Evolutionary conservation across 805 yeast species (phyloP).

Genomic region (Starmerella kuoi): DNA sequence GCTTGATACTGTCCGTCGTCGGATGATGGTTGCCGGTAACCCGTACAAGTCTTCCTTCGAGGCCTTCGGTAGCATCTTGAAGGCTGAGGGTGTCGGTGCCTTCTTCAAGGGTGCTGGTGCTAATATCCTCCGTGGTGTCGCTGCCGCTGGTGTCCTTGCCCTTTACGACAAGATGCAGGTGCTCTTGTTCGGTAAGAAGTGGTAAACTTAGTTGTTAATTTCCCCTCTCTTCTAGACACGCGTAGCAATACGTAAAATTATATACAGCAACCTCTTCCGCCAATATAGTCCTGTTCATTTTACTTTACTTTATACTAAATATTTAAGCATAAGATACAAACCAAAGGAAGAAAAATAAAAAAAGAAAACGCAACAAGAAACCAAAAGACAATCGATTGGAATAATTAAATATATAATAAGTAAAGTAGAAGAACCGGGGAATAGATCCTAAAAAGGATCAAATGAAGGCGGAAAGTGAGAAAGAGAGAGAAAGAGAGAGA

Average conservation of each 20-base stretch:
- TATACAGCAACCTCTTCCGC: neutral
- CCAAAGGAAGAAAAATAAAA: no score
- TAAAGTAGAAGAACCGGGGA: no score
- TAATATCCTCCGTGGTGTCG: conserved; percentile 97
- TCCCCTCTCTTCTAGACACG: conserved; percentile 2
- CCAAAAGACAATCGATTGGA: no score
- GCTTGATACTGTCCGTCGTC: conserved; percentile 94
- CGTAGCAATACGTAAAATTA: conserved; percentile 4
- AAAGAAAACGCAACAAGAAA: no score
- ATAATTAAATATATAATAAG: no score
- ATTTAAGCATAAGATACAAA: no score
- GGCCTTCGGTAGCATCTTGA: conserved; percentile 76
- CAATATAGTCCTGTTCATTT: no score
- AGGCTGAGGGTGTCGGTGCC: conserved; percentile 80
- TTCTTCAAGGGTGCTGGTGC: conserved; percentile 98
- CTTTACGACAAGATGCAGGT: conserved; percentile 89
- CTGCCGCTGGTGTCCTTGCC: conserved; percentile 97
- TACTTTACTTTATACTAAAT: no score
- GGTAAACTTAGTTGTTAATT: conserved; percentile 9
- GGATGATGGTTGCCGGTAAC: conserved; percentile 98
- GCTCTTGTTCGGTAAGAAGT: conserved; percentile 78
- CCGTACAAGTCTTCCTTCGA: conserved; percentile 88
- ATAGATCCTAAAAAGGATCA: no score
- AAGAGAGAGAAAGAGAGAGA: no score
- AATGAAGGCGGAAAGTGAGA: no score